phyloP scores from a whole-genome alignment of 768 basidiomycete species.

The Russula emetica region DNA sequence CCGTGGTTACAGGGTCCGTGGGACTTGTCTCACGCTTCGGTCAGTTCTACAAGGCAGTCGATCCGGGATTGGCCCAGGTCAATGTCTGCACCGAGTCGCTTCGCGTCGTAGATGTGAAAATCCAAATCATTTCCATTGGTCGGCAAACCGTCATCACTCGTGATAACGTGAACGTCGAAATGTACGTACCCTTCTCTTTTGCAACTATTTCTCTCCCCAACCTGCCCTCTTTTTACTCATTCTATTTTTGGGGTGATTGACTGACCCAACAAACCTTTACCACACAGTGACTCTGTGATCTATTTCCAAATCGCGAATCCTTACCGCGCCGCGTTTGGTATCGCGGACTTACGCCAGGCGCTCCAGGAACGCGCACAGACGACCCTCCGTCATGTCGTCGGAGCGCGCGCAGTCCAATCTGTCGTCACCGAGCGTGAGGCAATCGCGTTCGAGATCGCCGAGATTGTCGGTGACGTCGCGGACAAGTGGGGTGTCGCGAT shows the following conservation, averaged over 20 bases:
- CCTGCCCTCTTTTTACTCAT: neutral
- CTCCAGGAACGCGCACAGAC: constrained; percentile 86
- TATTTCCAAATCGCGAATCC: constrained; percentile 89
- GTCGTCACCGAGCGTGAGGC: constrained; percentile 97
- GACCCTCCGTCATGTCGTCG: constrained; percentile 95
- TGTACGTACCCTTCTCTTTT: constrained; percentile 45
- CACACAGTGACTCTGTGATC: constrained; percentile 77
- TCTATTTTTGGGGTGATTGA: neutral
- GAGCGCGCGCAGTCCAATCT: constrained; percentile 89
- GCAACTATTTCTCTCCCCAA: neutral
- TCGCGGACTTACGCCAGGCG: constrained; percentile 82
- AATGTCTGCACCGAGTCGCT: constrained; percentile 93
- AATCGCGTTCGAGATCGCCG: constrained; percentile 93
- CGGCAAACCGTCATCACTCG: constrained; percentile 88
- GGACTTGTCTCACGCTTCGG: constrained; percentile 92
- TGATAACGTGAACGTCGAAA: constrained; percentile 94
- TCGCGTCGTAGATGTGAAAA: constrained; percentile 88
- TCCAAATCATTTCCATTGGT: constrained; percentile 87
- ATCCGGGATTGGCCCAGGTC: constrained; percentile 86
- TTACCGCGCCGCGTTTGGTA: constrained; percentile 92
- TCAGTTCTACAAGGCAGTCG: constrained; percentile 93
- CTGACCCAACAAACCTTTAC: neutral
- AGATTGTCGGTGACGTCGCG: constrained; percentile 88
- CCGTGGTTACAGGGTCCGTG: constrained; percentile 60
- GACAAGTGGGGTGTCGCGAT: constrained; percentile 98